Evolutionary conservation across 306 rosid genomes (phyloP).

Genomic region (Astragalus glycyphyllos): DNA sequence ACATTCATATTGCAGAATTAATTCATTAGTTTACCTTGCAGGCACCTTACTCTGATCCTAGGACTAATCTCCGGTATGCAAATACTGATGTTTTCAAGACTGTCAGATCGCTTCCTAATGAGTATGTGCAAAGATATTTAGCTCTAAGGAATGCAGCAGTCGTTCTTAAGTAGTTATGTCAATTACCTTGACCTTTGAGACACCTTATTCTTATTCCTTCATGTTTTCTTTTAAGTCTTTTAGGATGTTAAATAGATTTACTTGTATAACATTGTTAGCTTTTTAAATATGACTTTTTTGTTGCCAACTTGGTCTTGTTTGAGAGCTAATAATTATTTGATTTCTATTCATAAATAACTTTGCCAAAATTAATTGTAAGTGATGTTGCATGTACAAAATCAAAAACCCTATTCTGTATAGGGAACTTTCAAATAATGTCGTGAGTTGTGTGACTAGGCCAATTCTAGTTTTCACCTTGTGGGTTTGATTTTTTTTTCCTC

Average conservation of each 20-base stretch:
- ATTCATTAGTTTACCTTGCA: conserved; percentile 50
- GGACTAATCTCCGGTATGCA: conserved; percentile 87
- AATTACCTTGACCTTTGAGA: background rate
- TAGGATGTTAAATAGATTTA: conserved; percentile 24
- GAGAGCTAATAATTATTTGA: conserved; percentile 10
- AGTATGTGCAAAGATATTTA: conserved; percentile 84
- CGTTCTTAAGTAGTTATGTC: conserved; percentile 64
- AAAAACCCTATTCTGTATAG: background rate
- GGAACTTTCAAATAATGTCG: background rate
- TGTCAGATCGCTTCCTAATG: conserved; percentile 82
- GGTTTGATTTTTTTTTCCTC: background rate
- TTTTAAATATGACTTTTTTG: background rate
- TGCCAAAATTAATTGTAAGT: background rate
- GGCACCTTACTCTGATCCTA: conserved; percentile 93
- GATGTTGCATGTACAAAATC: background rate
- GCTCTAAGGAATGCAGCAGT: conserved; percentile 85
- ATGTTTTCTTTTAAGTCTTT: background rate
- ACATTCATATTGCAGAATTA: conserved; percentile 9
- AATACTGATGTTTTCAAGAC: conserved; percentile 82
- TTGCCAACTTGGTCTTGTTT: background rate
- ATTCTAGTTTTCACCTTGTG: conserved; percentile 8
- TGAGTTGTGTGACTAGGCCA: background rate
- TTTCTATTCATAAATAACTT: conserved; percentile 6
- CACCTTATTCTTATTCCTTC: background rate
- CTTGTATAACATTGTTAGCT: conserved; percentile 6